Conservation (phyloP, 108 stramenopile species). For the Conticribra weissflogii region DNA sequence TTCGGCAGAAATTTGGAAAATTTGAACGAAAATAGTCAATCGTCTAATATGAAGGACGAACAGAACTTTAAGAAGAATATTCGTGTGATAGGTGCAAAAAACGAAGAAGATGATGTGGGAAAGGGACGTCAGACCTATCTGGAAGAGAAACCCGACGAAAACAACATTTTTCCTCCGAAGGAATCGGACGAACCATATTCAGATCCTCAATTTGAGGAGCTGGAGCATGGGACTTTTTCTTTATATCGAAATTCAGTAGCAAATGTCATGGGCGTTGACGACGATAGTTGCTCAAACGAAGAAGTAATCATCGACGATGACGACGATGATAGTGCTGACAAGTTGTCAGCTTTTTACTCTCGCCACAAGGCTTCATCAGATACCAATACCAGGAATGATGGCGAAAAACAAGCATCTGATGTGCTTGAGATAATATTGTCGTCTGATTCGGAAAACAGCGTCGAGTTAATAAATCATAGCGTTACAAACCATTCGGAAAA, state of each 20-base stretch:
- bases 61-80: not conserved
- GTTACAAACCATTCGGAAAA: not conserved
- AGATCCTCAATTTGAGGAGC: not conserved
- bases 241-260: conserved; percentile 9
- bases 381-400: not conserved
- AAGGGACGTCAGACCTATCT: not conserved
- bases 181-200: not conserved
- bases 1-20: conserved; percentile 32
- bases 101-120: too few species aligned
- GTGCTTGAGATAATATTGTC: not conserved
- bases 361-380: conserved; percentile 3
- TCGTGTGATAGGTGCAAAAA: not conserved
- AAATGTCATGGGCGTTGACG: conserved; percentile 19
- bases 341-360: conserved; percentile 33
- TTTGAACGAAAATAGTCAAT: too few species aligned
- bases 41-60: not conserved
- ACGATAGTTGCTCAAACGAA: conserved; percentile 6
- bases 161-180: not conserved
- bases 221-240: not conserved
- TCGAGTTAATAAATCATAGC: not conserved
- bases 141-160: too few species aligned
- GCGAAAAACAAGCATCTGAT: not conserved
- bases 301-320: conserved; percentile 26
- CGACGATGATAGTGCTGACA: conserved; percentile 47
- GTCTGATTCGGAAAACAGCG: conserved; percentile 2